Evolutionary conservation across 2,329 filamentous ascomycete genomes (phyloP), one percentile per base, ranked within the genome.

Genomic region (Colletotrichum horii): DNA sequence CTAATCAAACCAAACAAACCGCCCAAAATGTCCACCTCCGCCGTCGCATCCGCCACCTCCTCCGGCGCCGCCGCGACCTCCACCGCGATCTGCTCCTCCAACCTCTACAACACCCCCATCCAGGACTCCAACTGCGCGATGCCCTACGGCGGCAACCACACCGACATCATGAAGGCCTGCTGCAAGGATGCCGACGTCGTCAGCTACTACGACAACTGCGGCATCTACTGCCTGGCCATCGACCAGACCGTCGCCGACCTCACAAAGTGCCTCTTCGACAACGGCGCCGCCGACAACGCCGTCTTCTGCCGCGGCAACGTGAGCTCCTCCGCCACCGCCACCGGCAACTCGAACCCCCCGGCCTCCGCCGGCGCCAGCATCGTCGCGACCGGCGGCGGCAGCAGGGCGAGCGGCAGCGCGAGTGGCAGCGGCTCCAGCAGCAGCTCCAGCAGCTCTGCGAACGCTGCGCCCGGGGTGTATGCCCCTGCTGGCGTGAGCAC

Each of bases 121-220:
- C 78, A 80, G 26, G 88, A 90, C 74, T 80, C 83, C 19, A 85
- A 84, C 55, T 90, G 89, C 80, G 89, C 83, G 4, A 81, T 88
- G 66, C 80, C 84, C 30, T 81, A 81, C 74, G 81, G 80, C 76
- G 80, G 81, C 7, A 87, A 88, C 77, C 81, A 86, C 82, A 83
- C 85, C 67, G 81, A 84, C 48, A 82, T 87, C 75, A 85, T 89
- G 83, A 74, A 82, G 55, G 78, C 81, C 26, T 90, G 88, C 85
- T 90, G 88, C 79, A 82, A 83, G 14, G 77, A 82, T 12, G 86
- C 88, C 68, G 80, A 84, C 26, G 83, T 89, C 32, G 80, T 86
- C 65, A 81, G 82, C 77, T 90, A 89, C 85, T 83, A 86, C 79
- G 78, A 85, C 79, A 81, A 84, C 79, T 90, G 89, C 83, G 87